These are phyloP conservation scores for Pholiota molesta DNA, from an alignment of 768 basidiomycete genomes.

Conservation along the genomic window DNA sequence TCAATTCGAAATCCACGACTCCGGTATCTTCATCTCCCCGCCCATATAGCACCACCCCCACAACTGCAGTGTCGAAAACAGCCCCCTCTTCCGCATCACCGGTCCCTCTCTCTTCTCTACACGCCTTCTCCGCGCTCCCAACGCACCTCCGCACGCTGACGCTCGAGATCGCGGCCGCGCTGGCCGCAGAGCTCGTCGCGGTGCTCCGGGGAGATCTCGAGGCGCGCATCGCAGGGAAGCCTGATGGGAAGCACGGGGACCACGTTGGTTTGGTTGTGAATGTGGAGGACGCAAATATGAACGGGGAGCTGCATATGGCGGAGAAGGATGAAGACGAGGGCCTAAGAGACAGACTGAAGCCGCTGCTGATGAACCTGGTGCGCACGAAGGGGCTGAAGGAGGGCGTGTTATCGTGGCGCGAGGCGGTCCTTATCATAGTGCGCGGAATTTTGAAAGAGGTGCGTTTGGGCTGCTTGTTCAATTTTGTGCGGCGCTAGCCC, in stretches of 20 bases:
- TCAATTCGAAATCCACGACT: background rate
- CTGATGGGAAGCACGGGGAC: background rate
- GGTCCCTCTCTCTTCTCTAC: constrained; percentile 67
- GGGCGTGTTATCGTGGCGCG: constrained; percentile 69
- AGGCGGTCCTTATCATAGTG: constrained; percentile 65
- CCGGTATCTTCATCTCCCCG: background rate
- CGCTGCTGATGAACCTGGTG: constrained; percentile 76
- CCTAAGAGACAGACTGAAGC: constrained; percentile 66
- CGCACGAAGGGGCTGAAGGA: constrained; percentile 74
- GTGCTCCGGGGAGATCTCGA: constrained; percentile 69
- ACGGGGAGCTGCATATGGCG: background rate
- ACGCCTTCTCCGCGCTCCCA: constrained; percentile 78
- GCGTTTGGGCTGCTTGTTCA: constrained; percentile 26
- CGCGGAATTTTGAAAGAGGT: constrained; percentile 62
- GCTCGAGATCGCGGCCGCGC: constrained; percentile 72
- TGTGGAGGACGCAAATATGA: background rate
- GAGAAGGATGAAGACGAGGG: constrained; percentile 27
- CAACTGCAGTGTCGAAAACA: background rate
- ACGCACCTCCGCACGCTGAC: constrained; percentile 70
- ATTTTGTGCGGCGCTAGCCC: too few relatives aligned
- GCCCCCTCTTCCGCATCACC: constrained; percentile 27
- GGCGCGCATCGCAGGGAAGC: constrained; percentile 37
- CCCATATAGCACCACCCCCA: background rate
- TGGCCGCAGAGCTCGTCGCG: constrained; percentile 78
- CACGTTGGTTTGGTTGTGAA: background rate